Base-by-base conservation (phyloP, 2,329 filamentous ascomycete species). In the Sarocladium kiliense region DNA sequence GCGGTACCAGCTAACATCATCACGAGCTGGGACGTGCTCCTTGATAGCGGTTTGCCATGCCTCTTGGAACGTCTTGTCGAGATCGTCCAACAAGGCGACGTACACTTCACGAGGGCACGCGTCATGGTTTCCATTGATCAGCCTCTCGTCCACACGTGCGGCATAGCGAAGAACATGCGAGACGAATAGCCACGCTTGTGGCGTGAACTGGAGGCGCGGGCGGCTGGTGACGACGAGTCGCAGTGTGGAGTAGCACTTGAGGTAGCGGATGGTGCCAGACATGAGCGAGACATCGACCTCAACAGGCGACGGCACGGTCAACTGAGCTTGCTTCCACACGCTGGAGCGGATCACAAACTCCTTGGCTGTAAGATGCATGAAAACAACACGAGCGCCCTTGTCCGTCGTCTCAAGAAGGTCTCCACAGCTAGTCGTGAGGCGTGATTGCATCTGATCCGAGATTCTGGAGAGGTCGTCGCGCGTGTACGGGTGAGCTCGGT, bases 281-380 rank as follows among this genome's bases (percentile, higher is more conserved):
- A 51, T 51, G 27, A 51, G 27, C n/a, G 47, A 51, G 18, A 51
- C 27, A 27, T 51, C 47, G 21, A 51, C 27, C 10, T 51, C 47
- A 36, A 51, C 47, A n/a, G 47, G 10, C 5, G 47, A 51, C 6
- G 47, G 47, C 4, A 51, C 30, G 10, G 47, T n/a, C 3, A 51
- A 27, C 30, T 51, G 47, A 12, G 47, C 47, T 18, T 51, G 47
- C 18, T 18, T 51, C 47, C 47, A 51, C 5, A 51, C 47, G 27
- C 47, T 51, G 6, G 47, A 51, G 18, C 47, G 26, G 10, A 51
- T 26, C 11, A 51, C 47, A 23, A 51, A 51, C 18, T 51, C 47
- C 30, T 51, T 51, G 47, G 47, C 47, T 36, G 47, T 51, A n/a
- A 51, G 30, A 23, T 51, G 47, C 47, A 51, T 51, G 25, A 51